These are phyloP conservation scores for Helianthus annuus DNA, from an alignment of 129 eudicot species.

Conservation along the genomic window HanXRQr2.0-SUNRISE NC_035441.2:125930331-125930830, in stretches of 20 bases:
- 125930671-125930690: constrained; percentile 78
- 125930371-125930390: constrained; percentile 35
- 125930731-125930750: constrained; percentile 59
- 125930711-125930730: constrained; percentile 29
- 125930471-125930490: constrained; percentile 54
- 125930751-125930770: constrained; percentile 46
- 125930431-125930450: constrained; percentile 33
- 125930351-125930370: constrained; percentile 21
- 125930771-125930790: constrained; percentile 39
- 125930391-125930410: constrained; percentile 23
- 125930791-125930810: constrained; percentile 19
- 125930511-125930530: constrained; percentile 43
- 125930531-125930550: not conserved
- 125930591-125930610: constrained; percentile 57
- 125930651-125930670: constrained; percentile 71
- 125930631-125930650: constrained; percentile 80
- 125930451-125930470: constrained; percentile 58
- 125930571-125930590: constrained; percentile 31
- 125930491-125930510: constrained; percentile 64
- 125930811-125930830: constrained; percentile 11
- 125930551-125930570: not conserved
- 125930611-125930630: constrained; percentile 53
- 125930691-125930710: constrained; percentile 68
- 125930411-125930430: not conserved
- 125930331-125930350: constrained; percentile 8